Evolutionary conservation across 2,329 filamentous ascomycete species (phyloP).

Genomic region (Penicillium sp.): DNA sequence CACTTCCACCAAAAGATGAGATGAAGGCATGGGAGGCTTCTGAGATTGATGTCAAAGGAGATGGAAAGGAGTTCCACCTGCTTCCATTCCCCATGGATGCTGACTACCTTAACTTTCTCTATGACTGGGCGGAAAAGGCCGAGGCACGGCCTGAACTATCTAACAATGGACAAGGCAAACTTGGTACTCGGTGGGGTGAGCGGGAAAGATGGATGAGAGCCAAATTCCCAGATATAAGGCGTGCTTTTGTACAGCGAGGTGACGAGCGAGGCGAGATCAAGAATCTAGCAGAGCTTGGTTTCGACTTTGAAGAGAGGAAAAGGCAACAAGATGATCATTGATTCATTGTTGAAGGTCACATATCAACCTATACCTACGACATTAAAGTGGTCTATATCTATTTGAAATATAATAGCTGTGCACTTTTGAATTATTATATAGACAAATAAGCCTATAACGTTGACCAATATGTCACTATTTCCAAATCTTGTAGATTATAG

Average conservation of each 20-base stretch:
- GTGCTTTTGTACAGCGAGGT: conserved; percentile 67
- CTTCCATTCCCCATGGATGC: conserved; percentile 52
- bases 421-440: not conserved
- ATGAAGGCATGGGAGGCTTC: conserved; percentile 69
- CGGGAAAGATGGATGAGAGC: conserved; percentile 71
- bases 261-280: conserved; percentile 57
- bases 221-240: conserved; percentile 67
- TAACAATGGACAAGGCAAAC: conserved; percentile 58
- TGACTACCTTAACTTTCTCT: conserved; percentile 47
- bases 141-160: conserved; percentile 38
- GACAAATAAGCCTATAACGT: not conserved
- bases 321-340: conserved; percentile 16
- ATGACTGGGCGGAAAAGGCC: conserved; percentile 45
- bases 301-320: conserved; percentile 53
- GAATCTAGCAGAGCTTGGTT: conserved; percentile 71
- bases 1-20: conserved; percentile 60
- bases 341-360: not conserved
- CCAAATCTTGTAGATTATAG: conserved; percentile 1
- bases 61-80: conserved; percentile 54
- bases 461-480: not conserved
- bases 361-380: not conserved
- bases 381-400: not conserved
- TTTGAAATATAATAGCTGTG: not conserved
- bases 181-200: conserved; percentile 69
- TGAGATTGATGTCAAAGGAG: conserved; percentile 45